These are phyloP conservation scores for Nicotiana undulata DNA, from an alignment of 257 asterid genomes.

Conservation along the genomic window DNA sequence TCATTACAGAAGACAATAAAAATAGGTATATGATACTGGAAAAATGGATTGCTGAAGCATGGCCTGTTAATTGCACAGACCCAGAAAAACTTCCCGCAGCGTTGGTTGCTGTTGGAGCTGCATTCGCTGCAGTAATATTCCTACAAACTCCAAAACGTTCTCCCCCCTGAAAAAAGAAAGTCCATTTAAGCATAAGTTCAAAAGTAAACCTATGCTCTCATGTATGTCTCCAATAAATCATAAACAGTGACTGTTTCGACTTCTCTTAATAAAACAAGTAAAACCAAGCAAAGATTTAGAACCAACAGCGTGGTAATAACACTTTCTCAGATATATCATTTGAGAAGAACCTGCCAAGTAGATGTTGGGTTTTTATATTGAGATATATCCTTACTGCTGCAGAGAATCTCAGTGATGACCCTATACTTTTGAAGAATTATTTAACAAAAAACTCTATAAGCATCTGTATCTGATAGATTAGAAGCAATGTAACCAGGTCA, in stretches of 20 bases:
- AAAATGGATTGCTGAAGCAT: constrained; percentile 36
- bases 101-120: constrained; percentile 33
- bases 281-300: not conserved
- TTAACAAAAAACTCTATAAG: not conserved
- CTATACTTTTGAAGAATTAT: not conserved
- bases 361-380: not conserved
- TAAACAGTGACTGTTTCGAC: not conserved
- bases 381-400: not conserved
- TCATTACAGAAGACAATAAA: constrained; percentile 19
- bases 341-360: not conserved
- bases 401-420: not conserved
- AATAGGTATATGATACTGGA: constrained; percentile 19
- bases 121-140: constrained; percentile 35
- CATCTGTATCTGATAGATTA: not conserved
- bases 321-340: not conserved
- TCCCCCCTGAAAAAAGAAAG: constrained; percentile 54
- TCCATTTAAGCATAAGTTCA: not conserved
- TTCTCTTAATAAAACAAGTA: not conserved
- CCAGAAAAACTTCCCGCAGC: constrained; percentile 87
- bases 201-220: not conserved
- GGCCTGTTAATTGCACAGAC: constrained; percentile 75
- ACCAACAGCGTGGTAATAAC: not conserved
- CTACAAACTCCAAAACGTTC: constrained; percentile 77
- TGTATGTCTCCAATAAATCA: not conserved
- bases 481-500: not conserved